Percentiles rank a stretch among this genome's conserved stretches.
Evolutionary conservation across 2,329 filamentous ascomycete genomes (phyloP).

Genomic region (Claviceps sp.): DNA sequence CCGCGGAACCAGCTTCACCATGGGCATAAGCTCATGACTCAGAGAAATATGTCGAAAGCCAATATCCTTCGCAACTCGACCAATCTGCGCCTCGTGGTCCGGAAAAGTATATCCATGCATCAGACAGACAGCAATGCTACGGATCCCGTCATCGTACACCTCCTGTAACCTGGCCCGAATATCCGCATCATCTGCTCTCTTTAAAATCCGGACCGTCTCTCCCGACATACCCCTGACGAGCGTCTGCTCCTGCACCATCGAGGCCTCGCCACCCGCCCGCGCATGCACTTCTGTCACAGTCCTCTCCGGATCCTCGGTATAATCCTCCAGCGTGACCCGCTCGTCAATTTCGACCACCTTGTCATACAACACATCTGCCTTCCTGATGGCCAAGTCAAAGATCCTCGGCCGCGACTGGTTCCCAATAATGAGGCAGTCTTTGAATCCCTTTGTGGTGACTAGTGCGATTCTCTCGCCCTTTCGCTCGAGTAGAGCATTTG

Average conservation of each 20-base stretch:
- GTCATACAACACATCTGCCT: constrained; percentile 56
- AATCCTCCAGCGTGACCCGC: constrained; percentile 60
- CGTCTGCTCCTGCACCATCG: constrained; percentile 34
- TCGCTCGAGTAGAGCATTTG: constrained; percentile 61
- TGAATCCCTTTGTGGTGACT: constrained; percentile 59
- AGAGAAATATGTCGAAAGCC: constrained; percentile 29
- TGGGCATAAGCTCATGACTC: constrained; percentile 25
- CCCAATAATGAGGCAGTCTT: constrained; percentile 57
- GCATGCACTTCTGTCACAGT: constrained; percentile 31
- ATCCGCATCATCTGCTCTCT: constrained; percentile 39
- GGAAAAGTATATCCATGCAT: constrained; percentile 58
- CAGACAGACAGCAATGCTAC: constrained; percentile 42
- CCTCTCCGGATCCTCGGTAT: constrained; percentile 51
- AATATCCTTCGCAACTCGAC: constrained; percentile 22
- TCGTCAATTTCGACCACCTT: constrained; percentile 62
- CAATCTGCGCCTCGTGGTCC: constrained; percentile 35
- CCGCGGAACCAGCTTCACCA: constrained; percentile 32
- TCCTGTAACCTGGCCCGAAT: constrained; percentile 43
- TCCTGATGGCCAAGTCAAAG: constrained; percentile 57
- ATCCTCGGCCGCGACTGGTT: constrained; percentile 62
- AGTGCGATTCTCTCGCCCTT: constrained; percentile 61
- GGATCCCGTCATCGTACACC: constrained; percentile 47
- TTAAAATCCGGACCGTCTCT: constrained; percentile 54
- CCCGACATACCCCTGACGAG: constrained; percentile 55
- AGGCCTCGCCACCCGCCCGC: constrained; percentile 28